These are phyloP conservation scores for Barnettozyma wickerhamii DNA, from an alignment of 805 yeast species.

Conservation along the genomic window DNA sequence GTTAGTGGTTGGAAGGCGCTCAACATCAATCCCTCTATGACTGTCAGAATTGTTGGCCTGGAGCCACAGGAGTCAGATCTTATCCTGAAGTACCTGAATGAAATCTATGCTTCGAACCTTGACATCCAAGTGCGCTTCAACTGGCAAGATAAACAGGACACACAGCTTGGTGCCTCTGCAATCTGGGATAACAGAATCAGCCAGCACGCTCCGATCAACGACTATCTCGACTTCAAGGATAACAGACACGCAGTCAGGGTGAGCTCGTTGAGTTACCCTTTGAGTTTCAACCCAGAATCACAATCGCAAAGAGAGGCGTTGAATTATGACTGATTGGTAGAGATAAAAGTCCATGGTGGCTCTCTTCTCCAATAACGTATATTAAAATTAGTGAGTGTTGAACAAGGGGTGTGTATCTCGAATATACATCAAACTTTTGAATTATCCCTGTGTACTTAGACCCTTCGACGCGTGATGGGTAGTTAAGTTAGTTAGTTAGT, in stretches of 20 bases:
- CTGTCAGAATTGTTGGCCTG: constrained; percentile 45
- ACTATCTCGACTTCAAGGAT: constrained; percentile 25
- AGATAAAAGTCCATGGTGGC: too few relatives aligned
- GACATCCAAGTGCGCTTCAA: constrained; percentile 53
- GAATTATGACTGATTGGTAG: not conserved
- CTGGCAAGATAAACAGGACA: constrained; percentile 38
- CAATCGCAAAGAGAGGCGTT: constrained; percentile 43
- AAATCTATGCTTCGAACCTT: constrained; percentile 42
- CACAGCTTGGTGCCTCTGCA: constrained; percentile 42
- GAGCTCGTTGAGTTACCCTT: constrained; percentile 42
- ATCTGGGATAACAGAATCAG: constrained; percentile 58
- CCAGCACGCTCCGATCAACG: constrained; percentile 49
- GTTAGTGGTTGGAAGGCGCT: constrained; percentile 59
- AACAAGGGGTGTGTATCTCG: not conserved
- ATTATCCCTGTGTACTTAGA: too few relatives aligned
- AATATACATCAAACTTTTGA: too few relatives aligned
- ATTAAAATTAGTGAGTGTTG: not conserved
- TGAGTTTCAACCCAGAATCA: constrained; percentile 39
- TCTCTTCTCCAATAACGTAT: not conserved
- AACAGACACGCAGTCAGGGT: constrained; percentile 43
- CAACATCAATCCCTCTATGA: constrained; percentile 45
- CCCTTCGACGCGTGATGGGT: too few relatives aligned
- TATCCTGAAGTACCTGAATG: constrained; percentile 40
- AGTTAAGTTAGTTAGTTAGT: too few relatives aligned
- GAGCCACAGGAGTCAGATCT: constrained; percentile 43